These are phyloP conservation scores for Microdochium trichocladiopsis DNA, from an alignment of 2,329 filamentous ascomycete genomes.

Conservation along the genomic window DNA sequence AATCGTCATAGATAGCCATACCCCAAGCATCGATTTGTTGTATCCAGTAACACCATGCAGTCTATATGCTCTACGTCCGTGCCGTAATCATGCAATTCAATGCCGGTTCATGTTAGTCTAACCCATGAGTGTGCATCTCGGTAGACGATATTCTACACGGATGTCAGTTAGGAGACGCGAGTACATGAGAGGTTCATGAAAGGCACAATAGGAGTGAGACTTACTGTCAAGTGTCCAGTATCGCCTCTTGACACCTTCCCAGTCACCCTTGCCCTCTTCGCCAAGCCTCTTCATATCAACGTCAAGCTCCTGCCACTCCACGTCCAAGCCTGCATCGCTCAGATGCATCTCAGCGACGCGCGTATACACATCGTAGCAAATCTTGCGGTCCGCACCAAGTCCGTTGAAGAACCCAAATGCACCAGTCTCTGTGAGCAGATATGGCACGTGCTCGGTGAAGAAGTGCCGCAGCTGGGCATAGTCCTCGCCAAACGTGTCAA, in stretches of 20 bases:
- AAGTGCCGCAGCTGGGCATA: constrained; percentile 80
- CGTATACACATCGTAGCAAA: constrained; percentile 95
- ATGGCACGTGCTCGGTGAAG: constrained; percentile 81
- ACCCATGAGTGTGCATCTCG: constrained; percentile 67
- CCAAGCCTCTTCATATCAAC: constrained; percentile 63
- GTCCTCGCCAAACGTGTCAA: constrained; percentile 95
- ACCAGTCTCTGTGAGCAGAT: constrained; percentile 63
- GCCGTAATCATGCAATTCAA: too few species aligned
- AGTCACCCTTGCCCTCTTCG: constrained; percentile 64
- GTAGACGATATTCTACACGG: constrained; percentile 63
- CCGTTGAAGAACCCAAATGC: constrained; percentile 87
- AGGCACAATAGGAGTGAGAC: too few species aligned
- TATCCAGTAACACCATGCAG: too few species aligned
- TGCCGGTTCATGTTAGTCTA: constrained; percentile 33
- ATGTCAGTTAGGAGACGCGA: too few species aligned
- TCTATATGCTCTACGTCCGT: too few species aligned
- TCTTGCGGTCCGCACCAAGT: constrained; percentile 81
- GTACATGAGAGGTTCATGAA: too few species aligned
- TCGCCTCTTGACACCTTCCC: constrained; percentile 79
- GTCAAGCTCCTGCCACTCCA: constrained; percentile 73
- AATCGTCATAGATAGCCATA: not conserved
- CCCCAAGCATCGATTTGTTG: too few species aligned
- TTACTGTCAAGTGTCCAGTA: constrained; percentile 82
- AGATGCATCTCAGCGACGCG: constrained; percentile 89
- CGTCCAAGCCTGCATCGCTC: constrained; percentile 80